Evolutionary conservation across 2,329 filamentous ascomycete genomes (phyloP), one percentile per base, ranked within the genome.

Genomic region (Pleomassaria siparia): DNA sequence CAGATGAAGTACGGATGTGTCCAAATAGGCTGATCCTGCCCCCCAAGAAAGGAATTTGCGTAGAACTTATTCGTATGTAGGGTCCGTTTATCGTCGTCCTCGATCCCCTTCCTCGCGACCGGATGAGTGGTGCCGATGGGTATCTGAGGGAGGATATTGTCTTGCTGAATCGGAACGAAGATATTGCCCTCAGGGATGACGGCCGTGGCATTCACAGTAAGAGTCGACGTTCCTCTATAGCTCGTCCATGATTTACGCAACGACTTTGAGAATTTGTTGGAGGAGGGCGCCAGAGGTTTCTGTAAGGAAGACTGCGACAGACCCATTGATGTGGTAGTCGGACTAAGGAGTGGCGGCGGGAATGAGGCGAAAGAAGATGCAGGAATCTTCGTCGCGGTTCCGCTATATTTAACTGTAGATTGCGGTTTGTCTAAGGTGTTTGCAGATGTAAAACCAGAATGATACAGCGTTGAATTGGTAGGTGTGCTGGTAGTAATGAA

Each of bases 21-120:
- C 72, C 86, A 96, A 0, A 85, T 78, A 0, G 86, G 80, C 6
- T 80, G 80, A 4, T 77, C 81, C 67, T 95, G 90, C 35, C 78
- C 79, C 4, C 84, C 87, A 0, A 96, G 76, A 67, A 90, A 90
- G 53, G 94, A 83, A 61, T 94, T 94, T 58, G 85, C 71, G 47
- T 78, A 79, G 57, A 79, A 79, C 44, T 89, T 91, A 75, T 91
- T 92, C 20, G 88, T 92, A 41, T 82, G 76, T 37, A 89, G 72
- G 3, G 85, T 69, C 13, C 63, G 62, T 7, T 57, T 47, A 39
- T 73, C 69, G 28, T 63, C 57, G 43, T 73, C 69, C 26, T 74
- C 72, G 5, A 71, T 60, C 1, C 72, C 72, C 16, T 56, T 63
- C 7, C 62, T 59, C 9, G 70, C 59, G 0, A 74, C 71, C 9